A percentile compares a stretch with the other conserved stretches of the same genome.
Conservation (phyloP, 139 green algal species). For the Auxenochlorella pyrenoidosa region DNA sequence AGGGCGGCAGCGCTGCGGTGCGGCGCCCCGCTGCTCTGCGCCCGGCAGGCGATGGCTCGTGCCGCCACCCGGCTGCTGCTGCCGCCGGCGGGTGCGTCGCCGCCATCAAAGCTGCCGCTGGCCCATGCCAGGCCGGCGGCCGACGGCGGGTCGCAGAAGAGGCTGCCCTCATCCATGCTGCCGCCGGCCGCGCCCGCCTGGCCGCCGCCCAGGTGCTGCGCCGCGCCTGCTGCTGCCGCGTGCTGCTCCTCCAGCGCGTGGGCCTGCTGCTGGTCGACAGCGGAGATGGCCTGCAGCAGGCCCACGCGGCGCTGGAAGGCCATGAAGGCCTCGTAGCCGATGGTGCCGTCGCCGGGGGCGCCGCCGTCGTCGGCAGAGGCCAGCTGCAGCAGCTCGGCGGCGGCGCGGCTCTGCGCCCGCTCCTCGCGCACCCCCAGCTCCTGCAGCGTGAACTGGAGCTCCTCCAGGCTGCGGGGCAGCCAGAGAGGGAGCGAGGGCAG, state of each 20-base stretch:
- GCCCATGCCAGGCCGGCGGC: not conserved
- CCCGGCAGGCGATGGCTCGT: not conserved
- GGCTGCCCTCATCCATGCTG: not conserved
- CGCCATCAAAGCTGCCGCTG: constrained; percentile 3
- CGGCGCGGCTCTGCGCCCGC: constrained; percentile 4
- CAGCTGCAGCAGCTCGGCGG: constrained; percentile 27
- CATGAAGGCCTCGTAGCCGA: constrained; percentile 54
- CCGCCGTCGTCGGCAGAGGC: constrained; percentile 1
- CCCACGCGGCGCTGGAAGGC: constrained; percentile 41
- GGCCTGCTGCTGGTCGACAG: constrained; percentile 27
- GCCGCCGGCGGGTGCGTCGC: not conserved
- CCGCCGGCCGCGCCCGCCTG: not conserved
- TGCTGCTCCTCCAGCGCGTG: constrained; percentile 3
- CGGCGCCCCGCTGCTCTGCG: not conserved
- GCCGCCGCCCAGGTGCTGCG: not conserved
- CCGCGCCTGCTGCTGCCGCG: not conserved
- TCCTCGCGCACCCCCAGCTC: constrained; percentile 53
- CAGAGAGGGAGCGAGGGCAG: not conserved
- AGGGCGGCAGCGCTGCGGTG: not conserved
- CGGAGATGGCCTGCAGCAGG: constrained; percentile 25
- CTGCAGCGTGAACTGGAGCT: constrained; percentile 53
- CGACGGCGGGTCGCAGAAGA: not conserved
- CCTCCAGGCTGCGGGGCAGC: constrained; percentile 37
- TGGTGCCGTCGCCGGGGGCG: constrained; percentile 25
- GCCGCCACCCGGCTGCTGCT: not conserved